Conservation (phyloP, 2,329 filamentous ascomycete species). For the Zymoseptoria brevis region DNA sequence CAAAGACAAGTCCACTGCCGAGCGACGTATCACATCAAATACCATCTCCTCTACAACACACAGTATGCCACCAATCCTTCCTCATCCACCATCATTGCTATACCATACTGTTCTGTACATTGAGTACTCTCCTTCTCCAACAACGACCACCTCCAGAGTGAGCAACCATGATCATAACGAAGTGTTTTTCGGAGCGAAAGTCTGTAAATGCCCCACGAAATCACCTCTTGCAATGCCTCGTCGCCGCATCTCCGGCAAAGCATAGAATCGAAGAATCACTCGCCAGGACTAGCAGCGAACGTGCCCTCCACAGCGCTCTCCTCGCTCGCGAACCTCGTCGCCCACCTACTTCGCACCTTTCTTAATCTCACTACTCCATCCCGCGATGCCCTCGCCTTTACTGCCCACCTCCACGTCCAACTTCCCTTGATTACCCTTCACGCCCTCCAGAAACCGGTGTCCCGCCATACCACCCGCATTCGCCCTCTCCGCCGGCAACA, state of each 20-base stretch:
- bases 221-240: neutral
- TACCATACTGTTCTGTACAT: neutral
- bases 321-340: neutral
- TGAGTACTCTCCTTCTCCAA: neutral
- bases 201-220: neutral
- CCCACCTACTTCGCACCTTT: conserved; percentile 57
- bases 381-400: conserved; percentile 84
- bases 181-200: neutral
- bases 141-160: neutral
- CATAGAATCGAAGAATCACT: neutral
- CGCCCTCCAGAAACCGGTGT: conserved; percentile 73
- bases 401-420: conserved; percentile 72
- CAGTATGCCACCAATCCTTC: neutral
- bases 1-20: neutral
- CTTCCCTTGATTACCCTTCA: conserved; percentile 66
- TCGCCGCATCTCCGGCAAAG: neutral
- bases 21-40: neutral
- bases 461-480: conserved; percentile 94
- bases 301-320: neutral
- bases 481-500: conserved; percentile 78
- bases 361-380: conserved; percentile 77
- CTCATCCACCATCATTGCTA: neutral
- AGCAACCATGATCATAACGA: neutral
- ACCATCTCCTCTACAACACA: neutral
- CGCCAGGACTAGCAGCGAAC: neutral